Evolutionary conservation across 768 basidiomycete genomes (phyloP), one percentile per base, ranked within the genome.

Genomic region (Boletus tomentosulus): DNA sequence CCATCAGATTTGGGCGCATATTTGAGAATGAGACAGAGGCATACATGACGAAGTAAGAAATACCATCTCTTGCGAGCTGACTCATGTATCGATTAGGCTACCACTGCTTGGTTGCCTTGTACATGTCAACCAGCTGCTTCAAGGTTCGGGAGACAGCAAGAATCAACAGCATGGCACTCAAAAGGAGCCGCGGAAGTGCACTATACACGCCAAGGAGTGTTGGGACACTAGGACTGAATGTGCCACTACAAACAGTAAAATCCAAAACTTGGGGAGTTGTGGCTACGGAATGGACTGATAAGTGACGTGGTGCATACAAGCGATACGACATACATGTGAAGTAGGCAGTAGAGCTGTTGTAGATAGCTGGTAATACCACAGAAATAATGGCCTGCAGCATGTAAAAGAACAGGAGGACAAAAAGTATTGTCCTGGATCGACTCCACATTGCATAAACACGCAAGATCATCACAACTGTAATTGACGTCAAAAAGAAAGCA

Each of bases 371-470:
- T 8, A 33, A 19, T n/a, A 53, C 28, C 9, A 55, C 24, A 19
- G 38, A n/a, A 7, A 19, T 3, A 9, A 39, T 39, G 38, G 8
- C 5, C 38, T 39, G 38, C 16, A 35, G 5, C 30, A 41, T 13
- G 12, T 46, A 56, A 22, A 55, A 12, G 11, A 27, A 31, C 28
- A 56, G n/a, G 3, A 59, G 35, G 16, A 39, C 25, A 15, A 4
- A 39, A 10, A 56, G 39, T 4, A 59, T 11, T 7, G 1, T 12
- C 25, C 27, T 53, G 15, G 54, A 56, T 25, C 41, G 45, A 39
- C 25, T 28, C 47, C 49, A 59, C 41, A 56, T 50, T 27, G 57
- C 45, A 30, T 56, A 58, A 1, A 58, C 54, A 15, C 54, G 51
- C 11, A 59, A n/a, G 6, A 56, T 39, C 55, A 59, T 59, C 6